Evolutionary conservation across 176 grass and related monocot genomes (phyloP), one percentile per base, ranked within the genome.

Genomic region (Alloteropsis semialata): DNA sequence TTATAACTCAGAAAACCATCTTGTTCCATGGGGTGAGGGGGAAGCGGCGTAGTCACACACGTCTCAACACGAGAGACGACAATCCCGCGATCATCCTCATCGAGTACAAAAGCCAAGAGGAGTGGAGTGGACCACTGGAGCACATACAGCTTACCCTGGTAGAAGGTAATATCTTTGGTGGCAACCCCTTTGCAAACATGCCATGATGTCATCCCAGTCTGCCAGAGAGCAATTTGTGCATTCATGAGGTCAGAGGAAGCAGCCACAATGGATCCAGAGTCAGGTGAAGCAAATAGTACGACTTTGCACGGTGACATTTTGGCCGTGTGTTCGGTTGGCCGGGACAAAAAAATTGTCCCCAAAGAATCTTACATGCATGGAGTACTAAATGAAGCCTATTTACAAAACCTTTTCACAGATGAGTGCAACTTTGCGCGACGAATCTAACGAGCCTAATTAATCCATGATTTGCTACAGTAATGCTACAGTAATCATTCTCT

Each of bases 271-370:
- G 60, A 33, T 51, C 59, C 71, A 24, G 60, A 56, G 10, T 67
- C 72, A 56, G 60, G 72, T 66, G 72, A 43, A 67, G 46, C 60
- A 76, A 46, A 84, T 67, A 84, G 18, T 12, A 24, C 82, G 25
- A 29, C 59, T 9, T 42, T 9, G 11, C 15, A 2, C 17, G 76
- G 28, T 22, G 24, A 29, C 69, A 64, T 39, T 36, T 41, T 32
- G 65, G 25, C 3, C 1, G 1, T n/a, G n/a, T n/a, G n/a, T n/a
- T n/a, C n/a, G n/a, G n/a, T n/a, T n/a, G n/a, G n/a, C n/a, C n/a
- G n/a, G n/a, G n/a, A n/a, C n/a, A n/a, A n/a, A n/a, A n/a, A n/a
- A n/a, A n/a, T n/a, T n/a, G n/a, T n/a, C n/a, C n/a, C n/a, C n/a
- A n/a, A n/a, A n/a, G n/a, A n/a, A n/a, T n/a, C n/a, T n/a, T n/a